A percentile compares a stretch with the other conserved stretches of the same genome.
phyloP scores from a whole-genome alignment of 2,329 filamentous ascomycete genomes.

The Exserohilum turcica region DNA sequence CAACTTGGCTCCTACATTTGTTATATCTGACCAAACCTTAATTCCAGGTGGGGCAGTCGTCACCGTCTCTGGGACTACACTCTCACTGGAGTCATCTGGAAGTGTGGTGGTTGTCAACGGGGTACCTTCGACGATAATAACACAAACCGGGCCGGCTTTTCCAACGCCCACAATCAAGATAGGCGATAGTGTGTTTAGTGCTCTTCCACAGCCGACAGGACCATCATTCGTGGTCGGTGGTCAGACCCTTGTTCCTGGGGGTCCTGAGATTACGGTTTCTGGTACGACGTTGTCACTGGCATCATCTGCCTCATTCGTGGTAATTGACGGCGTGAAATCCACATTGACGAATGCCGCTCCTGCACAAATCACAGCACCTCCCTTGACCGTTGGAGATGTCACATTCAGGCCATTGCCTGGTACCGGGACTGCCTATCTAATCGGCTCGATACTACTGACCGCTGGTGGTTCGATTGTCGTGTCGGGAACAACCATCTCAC shows the following conservation, averaged over 20 bases:
- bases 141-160: conserved; percentile 19
- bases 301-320: conserved; percentile 35
- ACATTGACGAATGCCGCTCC: conserved; percentile 37
- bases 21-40: conserved; percentile 48
- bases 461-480: conserved; percentile 45
- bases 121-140: conserved; percentile 40
- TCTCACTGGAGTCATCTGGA: conserved; percentile 37
- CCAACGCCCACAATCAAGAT: conserved; percentile 25
- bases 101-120: conserved; percentile 42
- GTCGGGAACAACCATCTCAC: conserved; percentile 35
- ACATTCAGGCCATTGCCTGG: conserved; percentile 38
- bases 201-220: conserved; percentile 13
- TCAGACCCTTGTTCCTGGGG: conserved; percentile 46
- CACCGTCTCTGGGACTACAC: conserved; percentile 38
- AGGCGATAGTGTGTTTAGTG: conserved; percentile 24
- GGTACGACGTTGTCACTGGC: conserved; percentile 43
- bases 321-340: conserved; percentile 44
- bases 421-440: conserved; percentile 43
- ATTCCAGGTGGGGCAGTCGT: conserved; percentile 41
- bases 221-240: conserved; percentile 43
- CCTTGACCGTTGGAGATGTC: conserved; percentile 37
- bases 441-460: conserved; percentile 46
- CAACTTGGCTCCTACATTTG: conserved; percentile 33
- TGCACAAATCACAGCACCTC: conserved; percentile 31
- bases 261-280: conserved; percentile 40